phyloP scores from a whole-genome alignment of 371 early-diverging fungal species.

The Capillidium heterosporum region DNA sequence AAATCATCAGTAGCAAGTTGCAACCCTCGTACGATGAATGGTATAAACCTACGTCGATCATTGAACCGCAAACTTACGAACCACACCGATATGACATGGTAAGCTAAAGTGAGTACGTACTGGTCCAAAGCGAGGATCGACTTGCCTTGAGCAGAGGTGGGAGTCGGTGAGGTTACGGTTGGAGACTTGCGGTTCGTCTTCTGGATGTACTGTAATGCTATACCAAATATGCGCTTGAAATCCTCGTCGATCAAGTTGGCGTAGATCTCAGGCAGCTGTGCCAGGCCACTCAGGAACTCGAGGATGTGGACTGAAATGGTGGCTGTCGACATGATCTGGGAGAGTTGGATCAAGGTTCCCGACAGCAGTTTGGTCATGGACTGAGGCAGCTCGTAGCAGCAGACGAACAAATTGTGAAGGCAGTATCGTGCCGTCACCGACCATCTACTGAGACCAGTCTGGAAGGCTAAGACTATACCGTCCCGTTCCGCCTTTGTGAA shows the following conservation, averaged over 20 bases:
- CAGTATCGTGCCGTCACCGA: conserved; percentile 55
- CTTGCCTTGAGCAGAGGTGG: conserved; percentile 10
- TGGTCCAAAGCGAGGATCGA: conserved; percentile 32
- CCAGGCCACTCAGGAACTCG: conserved; percentile 73
- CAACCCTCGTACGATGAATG: conserved; percentile 61
- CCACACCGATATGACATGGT: conserved; percentile 77
- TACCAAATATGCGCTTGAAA: conserved; percentile 77
- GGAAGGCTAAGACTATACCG: conserved; percentile 55
- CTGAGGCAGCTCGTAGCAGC: conserved; percentile 63
- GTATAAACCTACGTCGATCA: conserved; percentile 62
- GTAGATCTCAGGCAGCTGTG: conserved; percentile 59
- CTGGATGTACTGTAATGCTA: conserved; percentile 77
- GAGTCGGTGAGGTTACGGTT: not conserved
- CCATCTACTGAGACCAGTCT: conserved; percentile 55
- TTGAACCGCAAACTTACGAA: conserved; percentile 52
- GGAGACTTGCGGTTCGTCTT: conserved; percentile 25
- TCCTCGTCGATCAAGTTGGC: conserved; percentile 67
- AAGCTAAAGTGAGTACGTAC: conserved; percentile 75
- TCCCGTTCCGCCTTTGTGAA: conserved; percentile 51
- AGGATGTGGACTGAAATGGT: conserved; percentile 71
- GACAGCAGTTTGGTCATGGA: conserved; percentile 59
- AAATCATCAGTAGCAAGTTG: conserved; percentile 24
- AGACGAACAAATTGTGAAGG: conserved; percentile 62
- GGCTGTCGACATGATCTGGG: conserved; percentile 64
- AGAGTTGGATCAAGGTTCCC: conserved; percentile 47